These are phyloP conservation scores for Aspergillus flavus DNA, from an alignment of 2,329 filamentous ascomycete genomes.

Conservation along the genomic window DNA sequence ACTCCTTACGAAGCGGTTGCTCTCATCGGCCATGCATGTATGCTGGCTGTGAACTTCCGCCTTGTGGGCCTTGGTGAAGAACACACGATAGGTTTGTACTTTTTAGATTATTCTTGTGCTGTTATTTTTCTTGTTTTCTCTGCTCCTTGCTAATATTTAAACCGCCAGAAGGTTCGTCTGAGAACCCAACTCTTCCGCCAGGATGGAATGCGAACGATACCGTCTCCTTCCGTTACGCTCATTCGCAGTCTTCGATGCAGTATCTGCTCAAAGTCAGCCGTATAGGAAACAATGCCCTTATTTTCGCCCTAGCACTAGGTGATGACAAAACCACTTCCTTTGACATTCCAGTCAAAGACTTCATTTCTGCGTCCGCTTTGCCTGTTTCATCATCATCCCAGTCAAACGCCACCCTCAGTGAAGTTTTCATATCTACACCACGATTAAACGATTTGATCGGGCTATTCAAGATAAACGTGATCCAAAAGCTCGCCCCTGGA, in stretches of 20 bases:
- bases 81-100: constrained; percentile 63
- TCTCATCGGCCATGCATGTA: constrained; percentile 79
- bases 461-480: constrained; percentile 74
- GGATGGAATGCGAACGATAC: constrained; percentile 78
- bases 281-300: constrained; percentile 79
- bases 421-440: constrained; percentile 73
- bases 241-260: constrained; percentile 80
- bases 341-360: constrained; percentile 74
- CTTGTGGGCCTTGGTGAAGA: constrained; percentile 85
- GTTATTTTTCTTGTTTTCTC: background rate
- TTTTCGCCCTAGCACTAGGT: constrained; percentile 76
- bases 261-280: constrained; percentile 82
- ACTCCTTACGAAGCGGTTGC: constrained; percentile 76
- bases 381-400: constrained; percentile 49
- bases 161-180: constrained; percentile 30
- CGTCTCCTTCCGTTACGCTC: constrained; percentile 83
- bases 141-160: background rate
- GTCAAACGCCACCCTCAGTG: constrained; percentile 42
- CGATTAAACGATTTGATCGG: constrained; percentile 70
- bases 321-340: constrained; percentile 80
- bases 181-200: constrained; percentile 59
- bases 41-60: constrained; percentile 77
- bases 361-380: constrained; percentile 65
- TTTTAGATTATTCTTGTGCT: background rate
- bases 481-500: constrained; percentile 80